phyloP scores from a whole-genome alignment of 2,329 filamentous ascomycete species.

The Exophiala xenobiotica region DNA sequence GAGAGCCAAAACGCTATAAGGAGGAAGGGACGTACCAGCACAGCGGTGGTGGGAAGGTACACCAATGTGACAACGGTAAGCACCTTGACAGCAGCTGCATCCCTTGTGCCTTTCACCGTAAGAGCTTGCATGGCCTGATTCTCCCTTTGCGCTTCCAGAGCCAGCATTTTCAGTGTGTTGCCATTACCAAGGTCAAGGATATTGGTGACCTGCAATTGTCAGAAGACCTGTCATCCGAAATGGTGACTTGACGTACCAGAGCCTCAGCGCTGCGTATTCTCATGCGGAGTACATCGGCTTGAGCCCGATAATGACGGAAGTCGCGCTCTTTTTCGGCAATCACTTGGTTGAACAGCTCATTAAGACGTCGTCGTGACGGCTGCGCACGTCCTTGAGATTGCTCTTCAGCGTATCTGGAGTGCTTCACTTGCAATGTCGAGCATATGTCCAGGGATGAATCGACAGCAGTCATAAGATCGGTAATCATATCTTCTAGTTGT shows the following conservation, averaged over 20 bases:
- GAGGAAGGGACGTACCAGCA: constrained; percentile 18
- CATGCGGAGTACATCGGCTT: background rate
- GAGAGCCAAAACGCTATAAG: background rate
- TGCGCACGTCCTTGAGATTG: background rate
- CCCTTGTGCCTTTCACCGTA: constrained; percentile 27
- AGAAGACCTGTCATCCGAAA: background rate
- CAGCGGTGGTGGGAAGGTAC: constrained; percentile 28
- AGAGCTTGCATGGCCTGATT: constrained; percentile 22
- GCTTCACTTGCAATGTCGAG: background rate
- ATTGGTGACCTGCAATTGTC: background rate
- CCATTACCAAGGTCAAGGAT: constrained; percentile 15
- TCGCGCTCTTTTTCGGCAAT: background rate
- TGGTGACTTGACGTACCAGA: background rate
- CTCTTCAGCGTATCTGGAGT: background rate
- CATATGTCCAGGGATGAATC: background rate
- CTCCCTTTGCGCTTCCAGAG: constrained; percentile 21
- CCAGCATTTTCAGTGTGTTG: constrained; percentile 19
- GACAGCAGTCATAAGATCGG: background rate
- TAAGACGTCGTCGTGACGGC: background rate
- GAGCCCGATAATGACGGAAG: background rate
- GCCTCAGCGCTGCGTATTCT: background rate
- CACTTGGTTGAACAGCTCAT: background rate
- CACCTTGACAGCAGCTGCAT: constrained; percentile 29
- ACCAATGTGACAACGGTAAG: constrained; percentile 29
- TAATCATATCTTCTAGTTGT: background rate